Percentiles rank a stretch among this genome's conserved stretches.
These are phyloP conservation scores for Colletotrichum magnum DNA, from an alignment of 2,329 filamentous ascomycete genomes.

Conservation along the genomic window DNA sequence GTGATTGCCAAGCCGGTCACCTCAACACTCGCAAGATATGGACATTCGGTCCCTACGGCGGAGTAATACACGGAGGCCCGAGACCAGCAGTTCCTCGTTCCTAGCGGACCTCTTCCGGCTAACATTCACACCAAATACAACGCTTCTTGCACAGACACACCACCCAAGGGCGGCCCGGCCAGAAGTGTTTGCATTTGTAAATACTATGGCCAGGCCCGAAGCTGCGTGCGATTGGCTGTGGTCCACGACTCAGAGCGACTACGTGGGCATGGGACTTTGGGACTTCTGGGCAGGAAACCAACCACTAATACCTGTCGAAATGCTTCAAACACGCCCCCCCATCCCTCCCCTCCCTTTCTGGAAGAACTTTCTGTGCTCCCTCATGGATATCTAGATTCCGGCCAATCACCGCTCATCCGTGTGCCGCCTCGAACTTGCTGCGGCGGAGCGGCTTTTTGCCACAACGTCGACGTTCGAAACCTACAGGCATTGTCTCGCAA, in stretches of 20 bases:
- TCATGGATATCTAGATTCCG: not conserved
- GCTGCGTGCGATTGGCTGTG: conserved; percentile 18
- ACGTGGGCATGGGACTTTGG: conserved; percentile 1
- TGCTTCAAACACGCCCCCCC: conserved; percentile 24
- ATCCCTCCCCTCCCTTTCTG: conserved; percentile 15
- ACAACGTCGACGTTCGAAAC: conserved; percentile 13
- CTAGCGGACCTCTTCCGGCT: conserved; percentile 21
- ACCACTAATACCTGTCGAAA: conserved; percentile 1
- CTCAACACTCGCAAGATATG: conserved; percentile 16
- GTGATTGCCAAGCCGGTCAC: conserved; percentile 14
- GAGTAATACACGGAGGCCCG: conserved; percentile 23
- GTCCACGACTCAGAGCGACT: conserved; percentile 5
- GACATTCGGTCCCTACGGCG: conserved; percentile 31
- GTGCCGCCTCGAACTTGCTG: conserved; percentile 3
- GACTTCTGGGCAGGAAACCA: not conserved
- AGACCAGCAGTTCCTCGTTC: conserved; percentile 28
- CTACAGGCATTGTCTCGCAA: conserved; percentile 13
- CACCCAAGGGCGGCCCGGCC: conserved; percentile 3
- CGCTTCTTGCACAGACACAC: conserved; percentile 14
- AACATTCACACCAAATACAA: not conserved
- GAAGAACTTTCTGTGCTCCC: conserved; percentile 14
- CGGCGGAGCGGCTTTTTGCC: conserved; percentile 19
- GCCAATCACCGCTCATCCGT: conserved; percentile 11
- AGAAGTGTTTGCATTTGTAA: not conserved
- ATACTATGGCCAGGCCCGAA: not conserved